Base-by-base conservation (phyloP, 2,329 filamentous ascomycete species). In the Pyrenophora teres region DNA sequence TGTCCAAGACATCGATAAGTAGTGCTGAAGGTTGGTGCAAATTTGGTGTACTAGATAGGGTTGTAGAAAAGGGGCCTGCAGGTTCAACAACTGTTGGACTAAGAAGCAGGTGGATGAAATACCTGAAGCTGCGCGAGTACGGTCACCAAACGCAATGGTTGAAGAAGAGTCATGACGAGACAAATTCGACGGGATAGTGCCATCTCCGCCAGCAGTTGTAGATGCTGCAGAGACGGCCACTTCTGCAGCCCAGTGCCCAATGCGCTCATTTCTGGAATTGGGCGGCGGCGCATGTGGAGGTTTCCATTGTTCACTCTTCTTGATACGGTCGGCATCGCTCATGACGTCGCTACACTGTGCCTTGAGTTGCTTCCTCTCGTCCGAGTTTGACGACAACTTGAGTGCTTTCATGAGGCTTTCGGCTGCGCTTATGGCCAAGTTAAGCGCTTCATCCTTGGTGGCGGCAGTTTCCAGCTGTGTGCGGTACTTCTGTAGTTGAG, bases 351-450 rank as follows among this genome's bases (percentile, higher is more conserved):
- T 81, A 73, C 87, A 90, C 76, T 88, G 89, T 40, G 79, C 74
- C 59, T 86, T 84, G 42, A 95, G 76, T n/a, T 83, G 81, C 36
- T 78, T 76, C 61, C 85, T 90, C 50, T 95, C 87, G 3, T 75
- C 71, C n/a, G 83, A 75, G 44, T 76, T 79, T n/a, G 78, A 73
- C 5, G 87, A 82, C 52, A 89, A 77, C 52, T 79, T 80, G 46
- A 90, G 78, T 2, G 90, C 90, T 65, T 84, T 83, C 85, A 97
- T 90, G 62, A 94, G 92, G 43, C 88, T 78, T 70, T 97, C 91
- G 18, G 87, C 88, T 4, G 89, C 89, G 58, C 81, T 78, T 67
- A 96, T 90, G 42, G 90, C 87, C 70, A 89, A 83, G 44, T 86
- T 78, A 48, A 97, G 80, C 37, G 90, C 91, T 62, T 86, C 85